Conservation (phyloP, 768 basidiomycete species). For the Tulasnella sp. region DNA sequence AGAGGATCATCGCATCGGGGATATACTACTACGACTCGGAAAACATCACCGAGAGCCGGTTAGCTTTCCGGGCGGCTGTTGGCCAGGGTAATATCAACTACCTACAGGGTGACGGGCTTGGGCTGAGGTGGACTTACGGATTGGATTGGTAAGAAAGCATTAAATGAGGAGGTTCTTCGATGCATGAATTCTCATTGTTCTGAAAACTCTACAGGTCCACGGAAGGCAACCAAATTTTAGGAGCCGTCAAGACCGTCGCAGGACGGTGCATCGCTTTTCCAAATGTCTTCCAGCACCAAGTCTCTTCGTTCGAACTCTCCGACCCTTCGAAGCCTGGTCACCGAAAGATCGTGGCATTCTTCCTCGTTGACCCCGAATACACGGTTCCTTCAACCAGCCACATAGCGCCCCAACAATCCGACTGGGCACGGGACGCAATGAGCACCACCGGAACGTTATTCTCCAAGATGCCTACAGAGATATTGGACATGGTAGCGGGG, state of each 20-base stretch:
- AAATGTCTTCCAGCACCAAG: conserved; percentile 59
- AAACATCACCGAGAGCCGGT: conserved; percentile 45
- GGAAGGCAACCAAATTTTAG: conserved; percentile 49
- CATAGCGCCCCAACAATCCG: conserved; percentile 57
- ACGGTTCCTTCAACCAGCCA: conserved; percentile 50
- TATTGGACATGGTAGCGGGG: background rate
- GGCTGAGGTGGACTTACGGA: conserved; percentile 43
- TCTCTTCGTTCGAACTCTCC: conserved; percentile 48
- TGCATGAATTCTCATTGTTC: background rate
- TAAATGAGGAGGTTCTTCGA: conserved; percentile 56
- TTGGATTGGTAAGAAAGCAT: conserved; percentile 44
- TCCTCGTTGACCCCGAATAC: conserved; percentile 51
- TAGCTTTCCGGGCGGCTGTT: conserved; percentile 44
- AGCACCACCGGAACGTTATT: conserved; percentile 9
- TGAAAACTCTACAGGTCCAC: background rate
- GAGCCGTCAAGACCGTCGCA: conserved; percentile 44
- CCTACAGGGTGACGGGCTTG: conserved; percentile 35
- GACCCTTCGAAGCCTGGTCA: conserved; percentile 52
- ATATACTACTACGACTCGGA: conserved; percentile 40
- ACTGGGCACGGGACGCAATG: conserved; percentile 51
- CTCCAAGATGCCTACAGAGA: conserved; percentile 24
- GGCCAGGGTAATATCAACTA: conserved; percentile 39
- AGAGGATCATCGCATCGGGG: conserved; percentile 39
- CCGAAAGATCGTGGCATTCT: conserved; percentile 52
- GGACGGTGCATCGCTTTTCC: conserved; percentile 56